These are phyloP conservation scores for Xerocomellus chrysenteron DNA, from an alignment of 768 basidiomycete genomes.

Conservation along the genomic window DNA sequence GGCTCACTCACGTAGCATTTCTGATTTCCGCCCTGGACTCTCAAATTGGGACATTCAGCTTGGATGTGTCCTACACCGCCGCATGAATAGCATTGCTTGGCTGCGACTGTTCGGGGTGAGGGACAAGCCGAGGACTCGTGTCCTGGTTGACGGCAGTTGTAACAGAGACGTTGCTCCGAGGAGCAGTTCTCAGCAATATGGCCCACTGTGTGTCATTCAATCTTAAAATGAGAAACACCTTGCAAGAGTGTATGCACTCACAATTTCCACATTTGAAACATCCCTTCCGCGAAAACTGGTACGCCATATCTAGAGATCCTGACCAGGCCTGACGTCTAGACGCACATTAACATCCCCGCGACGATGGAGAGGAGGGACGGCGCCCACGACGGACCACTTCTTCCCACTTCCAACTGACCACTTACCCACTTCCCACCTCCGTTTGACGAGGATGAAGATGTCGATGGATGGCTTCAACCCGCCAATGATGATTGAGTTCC, in stretches of 20 bases:
- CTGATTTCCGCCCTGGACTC: constrained; percentile 64
- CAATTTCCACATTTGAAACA: constrained; percentile 95
- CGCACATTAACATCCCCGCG: constrained; percentile 16
- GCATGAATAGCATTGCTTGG: constrained; percentile 92
- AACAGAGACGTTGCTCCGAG: constrained; percentile 86
- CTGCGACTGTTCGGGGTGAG: constrained; percentile 74
- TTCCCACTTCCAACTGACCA: constrained; percentile 72
- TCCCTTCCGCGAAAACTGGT: constrained; percentile 81
- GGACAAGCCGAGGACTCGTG: constrained; percentile 90
- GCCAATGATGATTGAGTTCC: constrained; percentile 18
- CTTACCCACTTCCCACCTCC: constrained; percentile 67
- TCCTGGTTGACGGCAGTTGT: constrained; percentile 93
- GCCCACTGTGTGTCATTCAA: constrained; percentile 55
- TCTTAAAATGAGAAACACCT: constrained; percentile 11
- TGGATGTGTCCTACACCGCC: constrained; percentile 90
- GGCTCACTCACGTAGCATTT: constrained; percentile 75
- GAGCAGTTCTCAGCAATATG: constrained; percentile 93
- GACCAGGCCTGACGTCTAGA: constrained; percentile 44
- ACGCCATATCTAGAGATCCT: constrained; percentile 61
- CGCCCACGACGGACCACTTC: constrained; percentile 50
- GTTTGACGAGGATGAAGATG: constrained; percentile 54
- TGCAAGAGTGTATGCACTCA: constrained; percentile 41
- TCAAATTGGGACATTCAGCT: constrained; percentile 81
- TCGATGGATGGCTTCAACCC: constrained; percentile 30
- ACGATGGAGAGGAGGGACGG: constrained; percentile 4